Conservation (phyloP, 192 early-diverging fungal genomes). For the Backusella morwellensis region DNA sequence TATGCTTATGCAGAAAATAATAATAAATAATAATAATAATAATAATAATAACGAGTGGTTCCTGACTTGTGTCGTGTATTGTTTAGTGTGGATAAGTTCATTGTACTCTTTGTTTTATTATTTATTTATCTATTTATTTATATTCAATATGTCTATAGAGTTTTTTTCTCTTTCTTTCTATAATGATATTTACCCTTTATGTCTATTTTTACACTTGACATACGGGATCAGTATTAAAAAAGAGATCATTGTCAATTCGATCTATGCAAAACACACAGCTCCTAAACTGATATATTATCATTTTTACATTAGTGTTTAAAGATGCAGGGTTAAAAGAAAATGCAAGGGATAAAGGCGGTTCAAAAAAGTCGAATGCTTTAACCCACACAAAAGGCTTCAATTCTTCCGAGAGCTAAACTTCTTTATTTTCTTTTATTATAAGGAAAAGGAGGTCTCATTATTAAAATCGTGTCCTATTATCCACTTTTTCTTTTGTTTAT, state of each 20-base stretch:
- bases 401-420: neutral
- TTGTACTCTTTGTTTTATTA: neutral
- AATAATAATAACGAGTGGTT: neutral
- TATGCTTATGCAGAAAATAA: neutral
- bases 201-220: neutral
- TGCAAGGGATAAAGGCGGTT: neutral
- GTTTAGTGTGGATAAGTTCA: neutral
- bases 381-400: neutral
- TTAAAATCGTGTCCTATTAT: neutral
- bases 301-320: neutral
- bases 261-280: neutral
- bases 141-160: neutral
- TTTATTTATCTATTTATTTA: neutral
- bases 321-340: slow-evolving; percentile 9
- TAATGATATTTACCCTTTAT: neutral
- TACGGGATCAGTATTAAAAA: neutral
- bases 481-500: neutral
- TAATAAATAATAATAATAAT: neutral
- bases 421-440: neutral
- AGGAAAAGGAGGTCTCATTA: neutral
- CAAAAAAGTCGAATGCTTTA: neutral
- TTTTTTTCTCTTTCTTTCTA: neutral
- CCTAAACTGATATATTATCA: neutral
- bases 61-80: neutral
- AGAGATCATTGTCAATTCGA: neutral